These are phyloP conservation scores for Pichia sp. DNA, from an alignment of 1,139 yeast genomes.

Conservation along the genomic window DNA sequence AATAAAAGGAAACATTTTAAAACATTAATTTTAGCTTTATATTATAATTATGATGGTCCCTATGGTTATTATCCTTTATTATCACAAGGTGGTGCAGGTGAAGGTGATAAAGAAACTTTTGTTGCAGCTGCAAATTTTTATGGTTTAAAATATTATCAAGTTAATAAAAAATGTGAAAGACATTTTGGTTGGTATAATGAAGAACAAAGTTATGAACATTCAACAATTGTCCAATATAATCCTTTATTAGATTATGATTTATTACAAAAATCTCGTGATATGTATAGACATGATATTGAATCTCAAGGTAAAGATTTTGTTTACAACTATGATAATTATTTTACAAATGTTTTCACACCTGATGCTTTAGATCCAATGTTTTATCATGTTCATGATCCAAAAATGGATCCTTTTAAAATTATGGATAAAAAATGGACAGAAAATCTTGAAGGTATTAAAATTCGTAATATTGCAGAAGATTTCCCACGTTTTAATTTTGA, in stretches of 20 bases:
- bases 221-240: slow-evolving; percentile 59
- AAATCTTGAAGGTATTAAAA: slow-evolving; percentile 17
- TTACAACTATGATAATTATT: slow-evolving; percentile 24
- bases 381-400: slow-evolving; percentile 30
- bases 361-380: slow-evolving; percentile 23
- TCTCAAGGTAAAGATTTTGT: slow-evolving; percentile 16
- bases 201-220: slow-evolving; percentile 22
- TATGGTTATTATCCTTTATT: slow-evolving; percentile 47
- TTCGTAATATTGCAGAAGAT: slow-evolving; percentile 26
- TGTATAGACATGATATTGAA: slow-evolving; percentile 16
- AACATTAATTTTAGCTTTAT: slow-evolving; percentile 46
- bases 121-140: slow-evolving; percentile 53
- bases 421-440: slow-evolving; percentile 19
- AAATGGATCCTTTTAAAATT: slow-evolving; percentile 26
- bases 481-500: slow-evolving; percentile 24
- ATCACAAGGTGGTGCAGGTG: slow-evolving; percentile 56
- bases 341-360: slow-evolving; percentile 18
- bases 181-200: slow-evolving; percentile 30
- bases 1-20: slow-evolving; percentile 46
- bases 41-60: slow-evolving; percentile 53
- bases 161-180: slow-evolving; percentile 33
- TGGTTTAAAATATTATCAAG: slow-evolving; percentile 48
- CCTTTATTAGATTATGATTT: slow-evolving; percentile 50
- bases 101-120: slow-evolving; percentile 61
- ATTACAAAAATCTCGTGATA: slow-evolving; percentile 18